Base-by-base conservation (phyloP, 495 filamentous ascomycete species). In the Pseudevernia furfuracea region DNA sequence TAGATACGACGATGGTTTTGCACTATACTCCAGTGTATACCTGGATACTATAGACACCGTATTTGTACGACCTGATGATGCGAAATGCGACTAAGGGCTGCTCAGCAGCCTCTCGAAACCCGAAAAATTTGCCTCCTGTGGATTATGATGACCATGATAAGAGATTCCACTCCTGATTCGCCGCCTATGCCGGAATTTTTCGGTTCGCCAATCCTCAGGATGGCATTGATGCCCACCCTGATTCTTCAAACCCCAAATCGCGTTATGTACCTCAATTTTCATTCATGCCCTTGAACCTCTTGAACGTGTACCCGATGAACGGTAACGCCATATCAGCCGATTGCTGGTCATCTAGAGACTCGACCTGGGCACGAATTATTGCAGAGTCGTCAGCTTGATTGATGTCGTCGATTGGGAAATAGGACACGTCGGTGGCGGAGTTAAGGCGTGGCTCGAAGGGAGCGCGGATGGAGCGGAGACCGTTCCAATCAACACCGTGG, bases 271-370 rank as follows among this genome's bases (percentile, higher is more conserved):
- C 11, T 25, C 11, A 55, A 32, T 11, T 23, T 21, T 44, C 41
- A 19, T 48, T 68, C 61, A 72, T 60, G 43, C 44, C 59, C 73
- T 96, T 93, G 76, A 98, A 98, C 63, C 94, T 88, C 81, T 96
- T 97, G 81, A 96, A 98, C 25, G 94, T 98, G 74, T 98, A 98
- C 30, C 94, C 94, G 70, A 97, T 96, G 74, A 98, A 98, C 4
- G 94, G 94, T 71, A 97, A 74, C 74, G 87, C 92, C 85, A 97
- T 90, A 81, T 97, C 95, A 17, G 86, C 84, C 60, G 82, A 82
- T 66, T 87, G 78, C 30, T 86, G 83, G 3, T 87, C 84, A 17
- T 81, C 83, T 73, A 81, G 78, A 39, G 80, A 79, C 64, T 80
- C 77, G 74, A 84, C 83, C 79, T 90, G 82, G 74, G 84, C 82